These are phyloP conservation scores for Abrus precatorius DNA, from an alignment of 306 rosid genomes.

Conservation along the genomic window DNA sequence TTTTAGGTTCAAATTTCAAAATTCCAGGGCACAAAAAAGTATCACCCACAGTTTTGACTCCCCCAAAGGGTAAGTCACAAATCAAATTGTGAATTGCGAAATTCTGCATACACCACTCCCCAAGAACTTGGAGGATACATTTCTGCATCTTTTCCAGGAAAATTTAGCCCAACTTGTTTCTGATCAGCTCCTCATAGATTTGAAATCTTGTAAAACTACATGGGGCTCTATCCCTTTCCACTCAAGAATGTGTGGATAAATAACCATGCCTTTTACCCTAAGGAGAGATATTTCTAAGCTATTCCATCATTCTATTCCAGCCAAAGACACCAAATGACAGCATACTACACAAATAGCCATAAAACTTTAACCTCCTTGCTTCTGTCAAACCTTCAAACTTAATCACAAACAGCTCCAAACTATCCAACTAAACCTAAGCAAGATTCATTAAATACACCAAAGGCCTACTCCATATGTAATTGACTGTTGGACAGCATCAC, in stretches of 20 bases:
- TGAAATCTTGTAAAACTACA: too few species aligned
- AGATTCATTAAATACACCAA: not conserved
- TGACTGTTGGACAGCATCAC: not conserved
- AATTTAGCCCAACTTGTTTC: not conserved
- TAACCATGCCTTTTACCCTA: not conserved
- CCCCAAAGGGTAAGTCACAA: not conserved
- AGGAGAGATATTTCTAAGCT: not conserved
- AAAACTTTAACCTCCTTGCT: constrained; percentile 9
- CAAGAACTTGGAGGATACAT: constrained; percentile 9
- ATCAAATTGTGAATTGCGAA: not conserved
- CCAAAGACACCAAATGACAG: not conserved
- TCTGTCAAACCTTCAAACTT: not conserved
- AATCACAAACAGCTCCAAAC: not conserved
- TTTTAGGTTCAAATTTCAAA: too few species aligned
- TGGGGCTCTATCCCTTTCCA: too few species aligned
- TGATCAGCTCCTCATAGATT: not conserved
- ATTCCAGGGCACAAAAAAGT: too few species aligned
- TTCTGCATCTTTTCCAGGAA: not conserved
- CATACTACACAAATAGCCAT: not conserved
- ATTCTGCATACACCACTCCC: constrained; percentile 10
- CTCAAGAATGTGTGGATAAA: not conserved
- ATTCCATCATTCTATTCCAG: not conserved
- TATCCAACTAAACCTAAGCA: constrained; percentile 3
- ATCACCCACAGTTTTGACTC: not conserved
- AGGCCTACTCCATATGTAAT: not conserved